Conservation (phyloP, 2,329 filamentous ascomycete genomes). For the Cryoendolithus antarcticus region DNA sequence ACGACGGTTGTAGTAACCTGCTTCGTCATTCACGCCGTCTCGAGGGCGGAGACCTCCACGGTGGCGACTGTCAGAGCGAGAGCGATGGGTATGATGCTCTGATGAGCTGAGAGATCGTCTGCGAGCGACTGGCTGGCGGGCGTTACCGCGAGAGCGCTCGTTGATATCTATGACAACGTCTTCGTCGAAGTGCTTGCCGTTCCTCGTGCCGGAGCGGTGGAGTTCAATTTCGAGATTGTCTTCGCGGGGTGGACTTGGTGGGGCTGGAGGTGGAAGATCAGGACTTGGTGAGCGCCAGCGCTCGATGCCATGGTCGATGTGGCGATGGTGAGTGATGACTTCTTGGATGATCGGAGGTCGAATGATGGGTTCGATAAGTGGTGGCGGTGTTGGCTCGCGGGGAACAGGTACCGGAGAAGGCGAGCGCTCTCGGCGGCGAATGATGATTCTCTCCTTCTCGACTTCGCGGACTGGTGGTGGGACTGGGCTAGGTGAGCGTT, state of each 20-base stretch:
- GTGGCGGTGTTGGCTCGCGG: constrained; percentile 24
- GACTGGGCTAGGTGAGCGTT: constrained; percentile 20
- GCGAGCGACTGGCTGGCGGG: constrained; percentile 27
- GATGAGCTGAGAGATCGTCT: constrained; percentile 13
- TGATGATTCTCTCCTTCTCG: constrained; percentile 33
- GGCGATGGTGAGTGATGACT: constrained; percentile 76
- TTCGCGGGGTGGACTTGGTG: constrained; percentile 42
- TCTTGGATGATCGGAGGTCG: constrained; percentile 76
- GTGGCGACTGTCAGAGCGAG: constrained; percentile 12
- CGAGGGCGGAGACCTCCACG: constrained; percentile 38
- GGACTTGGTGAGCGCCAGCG: constrained; percentile 35
- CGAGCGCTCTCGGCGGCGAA: constrained; percentile 31
- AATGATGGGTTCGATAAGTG: constrained; percentile 52
- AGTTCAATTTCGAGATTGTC: constrained; percentile 45
- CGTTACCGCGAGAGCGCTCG: constrained; percentile 20
- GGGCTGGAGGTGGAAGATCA: constrained; percentile 22
- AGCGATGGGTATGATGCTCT: constrained; percentile 24
- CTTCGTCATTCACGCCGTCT: constrained; percentile 40
- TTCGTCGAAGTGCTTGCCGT: constrained; percentile 45
- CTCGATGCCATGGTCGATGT: constrained; percentile 63
- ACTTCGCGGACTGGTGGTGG: constrained; percentile 24
- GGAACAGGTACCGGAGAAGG: constrained; percentile 19
- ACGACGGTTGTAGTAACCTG: constrained; percentile 54
- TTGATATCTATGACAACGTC: constrained; percentile 46
- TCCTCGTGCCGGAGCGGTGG: constrained; percentile 35